Base-by-base conservation (phyloP, 2,329 filamentous ascomycete species). In the Beauveria bassiana region DNA sequence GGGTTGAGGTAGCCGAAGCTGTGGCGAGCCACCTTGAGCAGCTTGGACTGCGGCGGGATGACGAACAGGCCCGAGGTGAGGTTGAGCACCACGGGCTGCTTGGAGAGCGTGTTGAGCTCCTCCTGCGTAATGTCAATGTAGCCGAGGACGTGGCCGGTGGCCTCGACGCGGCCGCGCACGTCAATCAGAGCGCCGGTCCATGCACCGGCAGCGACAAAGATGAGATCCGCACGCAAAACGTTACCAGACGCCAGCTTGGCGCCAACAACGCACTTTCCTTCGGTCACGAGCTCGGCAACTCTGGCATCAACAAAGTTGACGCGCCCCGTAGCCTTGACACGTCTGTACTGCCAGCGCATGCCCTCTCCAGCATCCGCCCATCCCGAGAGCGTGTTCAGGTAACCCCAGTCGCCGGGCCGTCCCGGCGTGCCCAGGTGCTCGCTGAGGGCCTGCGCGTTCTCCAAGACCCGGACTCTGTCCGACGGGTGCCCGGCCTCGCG, bases 141-240 rank as follows among this genome's bases (percentile, higher is more conserved):
- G 14, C 83, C 88, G 28, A 98, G 71, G 0, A 85, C 83, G 69
- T 98, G 93, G 16, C 91, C 93, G 0, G 91, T 96, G 2, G 93
- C 89, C 65, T 88, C 83, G 45, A 86, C 87, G 50, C 89, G 84
- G 28, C 91, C 90, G 52, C 86, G 80, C 1, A 97, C 78, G 72
- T 96, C 89, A 61, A 97, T 76, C 24, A 97, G 80, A 1, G 83
- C 81, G 2, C 87, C 84, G 2, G 90, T 91, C 93, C 93, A 98
- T 5, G 93, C 92, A 18, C 93, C 93, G 0, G 92, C 86, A 0
- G 93, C 92, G 2, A 96, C 80, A 61, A 97, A 79, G 40, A 90
- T 87, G 8, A 96, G 79, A 62, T 91, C 89, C 2, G 89, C 90
- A 4, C 74, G 75, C 7, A 76, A 64, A 7, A 78, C 24, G 79